These are phyloP conservation scores for Rhododendron mucronatum DNA, from an alignment of 148 eudicot genomes.

Conservation along the genomic window DNA sequence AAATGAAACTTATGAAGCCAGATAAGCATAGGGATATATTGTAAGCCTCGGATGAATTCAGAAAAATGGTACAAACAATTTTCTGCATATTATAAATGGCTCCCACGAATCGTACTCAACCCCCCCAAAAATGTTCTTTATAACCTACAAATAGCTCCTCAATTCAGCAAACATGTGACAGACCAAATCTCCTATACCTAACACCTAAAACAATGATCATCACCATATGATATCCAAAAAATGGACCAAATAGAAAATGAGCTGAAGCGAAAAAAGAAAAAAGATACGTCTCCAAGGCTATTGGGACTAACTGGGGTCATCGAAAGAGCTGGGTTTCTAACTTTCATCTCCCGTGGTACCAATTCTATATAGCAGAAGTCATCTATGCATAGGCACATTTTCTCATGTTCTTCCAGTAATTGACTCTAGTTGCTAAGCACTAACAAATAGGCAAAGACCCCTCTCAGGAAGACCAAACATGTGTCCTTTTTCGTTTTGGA, in stretches of 20 bases:
- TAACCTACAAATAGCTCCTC: constrained; percentile 20
- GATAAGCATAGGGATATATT: neutral
- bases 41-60: neutral
- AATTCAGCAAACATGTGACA: constrained; percentile 17
- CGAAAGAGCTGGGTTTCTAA: constrained; percentile 10
- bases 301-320: constrained; percentile 8
- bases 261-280: neutral
- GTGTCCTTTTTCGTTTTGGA: constrained; percentile 26
- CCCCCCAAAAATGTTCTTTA: constrained; percentile 9
- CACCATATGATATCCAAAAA: neutral
- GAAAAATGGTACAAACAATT: constrained; percentile 13
- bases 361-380: constrained; percentile 3
- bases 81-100: constrained; percentile 51
- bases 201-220: constrained; percentile 4
- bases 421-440: constrained; percentile 24
- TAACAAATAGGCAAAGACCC: constrained; percentile 17
- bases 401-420: constrained; percentile 26
- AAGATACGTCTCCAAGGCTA: constrained; percentile 4
- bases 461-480: constrained; percentile 26
- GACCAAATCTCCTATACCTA: constrained; percentile 17
- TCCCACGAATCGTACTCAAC: constrained; percentile 41
- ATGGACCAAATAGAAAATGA: neutral
- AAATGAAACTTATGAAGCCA: neutral
- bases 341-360: constrained; percentile 1
- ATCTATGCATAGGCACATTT: constrained; percentile 12